Percentiles rank a stretch among this genome's conserved stretches.
Evolutionary conservation across 352 stramenopile species (phyloP).

Genomic region (Blastocystis sp.): DNA sequence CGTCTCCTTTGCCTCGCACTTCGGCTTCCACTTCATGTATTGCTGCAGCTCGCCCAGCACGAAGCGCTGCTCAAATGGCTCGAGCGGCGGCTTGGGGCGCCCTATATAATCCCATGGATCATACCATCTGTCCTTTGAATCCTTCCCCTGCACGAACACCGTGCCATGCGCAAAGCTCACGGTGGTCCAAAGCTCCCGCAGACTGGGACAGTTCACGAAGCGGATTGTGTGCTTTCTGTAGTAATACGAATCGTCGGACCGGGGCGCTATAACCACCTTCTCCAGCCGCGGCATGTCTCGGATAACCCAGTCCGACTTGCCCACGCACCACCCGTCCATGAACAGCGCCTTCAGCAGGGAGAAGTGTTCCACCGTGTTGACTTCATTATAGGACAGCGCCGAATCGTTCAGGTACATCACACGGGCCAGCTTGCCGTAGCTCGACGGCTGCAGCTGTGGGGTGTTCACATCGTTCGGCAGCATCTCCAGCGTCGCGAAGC

Average conservation of each 20-base stretch:
- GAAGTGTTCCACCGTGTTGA: neutral
- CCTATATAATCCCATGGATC: no score
- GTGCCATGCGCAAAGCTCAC: neutral
- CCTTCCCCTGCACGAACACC: neutral
- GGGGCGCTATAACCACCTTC: neutral
- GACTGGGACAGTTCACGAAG: neutral
- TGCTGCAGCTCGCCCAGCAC: neutral
- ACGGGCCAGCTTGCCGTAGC: neutral
- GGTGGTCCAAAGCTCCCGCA: neutral
- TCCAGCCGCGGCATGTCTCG: neutral
- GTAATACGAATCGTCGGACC: neutral
- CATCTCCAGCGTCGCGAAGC: no score
- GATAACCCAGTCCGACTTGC: neutral
- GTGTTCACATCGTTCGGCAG: no score
- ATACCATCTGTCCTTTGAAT: no score
- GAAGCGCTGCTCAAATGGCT: neutral
- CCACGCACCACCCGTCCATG: neutral
- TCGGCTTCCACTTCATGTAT: slow-evolving; percentile 1
- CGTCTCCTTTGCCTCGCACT: no score
- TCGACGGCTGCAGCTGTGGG: no score
- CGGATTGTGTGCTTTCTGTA: neutral
- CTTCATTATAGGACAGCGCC: neutral
- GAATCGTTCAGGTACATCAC: slow-evolving; percentile 10
- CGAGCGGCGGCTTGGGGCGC: no score
- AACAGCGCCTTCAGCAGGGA: neutral